Evolutionary conservation across 2,329 filamentous ascomycete species (phyloP).

Genomic region (Dothiorella sarmentorum): DNA sequence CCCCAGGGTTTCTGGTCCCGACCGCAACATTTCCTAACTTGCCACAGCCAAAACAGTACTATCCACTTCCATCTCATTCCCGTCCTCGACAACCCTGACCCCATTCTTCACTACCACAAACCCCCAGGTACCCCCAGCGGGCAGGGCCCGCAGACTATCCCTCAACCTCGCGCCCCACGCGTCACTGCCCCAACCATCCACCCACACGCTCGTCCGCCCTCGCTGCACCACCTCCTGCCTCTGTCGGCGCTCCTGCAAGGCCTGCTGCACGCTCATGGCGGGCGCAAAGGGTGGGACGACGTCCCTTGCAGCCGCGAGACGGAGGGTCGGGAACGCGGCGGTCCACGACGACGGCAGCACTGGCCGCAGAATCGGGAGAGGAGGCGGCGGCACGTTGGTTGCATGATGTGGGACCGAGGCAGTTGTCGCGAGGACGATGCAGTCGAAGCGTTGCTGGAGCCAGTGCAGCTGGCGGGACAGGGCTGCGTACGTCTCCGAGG

Average conservation of each 20-base stretch:
- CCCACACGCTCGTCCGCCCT: neutral
- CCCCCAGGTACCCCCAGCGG: neutral
- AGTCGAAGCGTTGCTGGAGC: neutral
- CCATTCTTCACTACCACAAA: neutral
- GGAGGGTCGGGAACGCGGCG: slow-evolving; percentile 24
- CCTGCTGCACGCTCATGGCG: neutral
- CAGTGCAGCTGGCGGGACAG: slow-evolving; percentile 20
- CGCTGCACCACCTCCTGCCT: neutral
- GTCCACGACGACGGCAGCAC: slow-evolving; percentile 35
- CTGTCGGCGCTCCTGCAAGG: neutral
- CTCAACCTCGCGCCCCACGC: neutral
- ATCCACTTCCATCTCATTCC: too few relatives aligned
- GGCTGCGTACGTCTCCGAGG: slow-evolving; percentile 19
- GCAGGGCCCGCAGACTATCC: neutral
- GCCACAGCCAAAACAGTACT: too few relatives aligned
- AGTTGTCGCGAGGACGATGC: slow-evolving; percentile 13
- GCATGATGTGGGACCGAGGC: neutral
- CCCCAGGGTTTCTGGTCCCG: too few relatives aligned
- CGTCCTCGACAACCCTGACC: neutral
- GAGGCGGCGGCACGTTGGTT: neutral
- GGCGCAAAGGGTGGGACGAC: slow-evolving; percentile 24
- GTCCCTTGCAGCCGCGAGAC: slow-evolving; percentile 34
- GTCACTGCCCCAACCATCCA: neutral
- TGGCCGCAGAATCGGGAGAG: slow-evolving; percentile 22
- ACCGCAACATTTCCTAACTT: too few relatives aligned